Conservation (phyloP, 805 yeast genomes). For the Saccharomycopsis babjevae region DNA sequence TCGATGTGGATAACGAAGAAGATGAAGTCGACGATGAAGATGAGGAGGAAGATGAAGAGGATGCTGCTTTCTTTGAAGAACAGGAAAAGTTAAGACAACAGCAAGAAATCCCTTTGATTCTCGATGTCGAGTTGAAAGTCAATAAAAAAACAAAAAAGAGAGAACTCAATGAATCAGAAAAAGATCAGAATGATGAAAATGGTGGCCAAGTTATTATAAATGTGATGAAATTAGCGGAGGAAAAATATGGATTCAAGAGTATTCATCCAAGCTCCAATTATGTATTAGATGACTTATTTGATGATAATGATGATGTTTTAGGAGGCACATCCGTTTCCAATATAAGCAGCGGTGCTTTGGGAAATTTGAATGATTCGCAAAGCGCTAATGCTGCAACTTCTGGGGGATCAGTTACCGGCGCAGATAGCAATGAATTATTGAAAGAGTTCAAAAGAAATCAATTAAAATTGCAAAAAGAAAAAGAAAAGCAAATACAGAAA, state of each 20-base stretch:
- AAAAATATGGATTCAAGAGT: conserved; percentile 70
- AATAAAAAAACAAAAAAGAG: conserved; percentile 42
- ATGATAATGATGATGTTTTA: conserved; percentile 30
- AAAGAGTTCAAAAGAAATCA: conserved; percentile 19
- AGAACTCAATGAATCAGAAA: background rate
- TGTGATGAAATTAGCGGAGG: conserved; percentile 65
- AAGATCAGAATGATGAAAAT: conserved; percentile 1
- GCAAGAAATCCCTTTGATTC: conserved; percentile 41
- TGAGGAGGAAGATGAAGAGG: conserved; percentile 16
- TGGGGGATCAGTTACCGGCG: background rate
- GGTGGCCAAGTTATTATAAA: conserved; percentile 50
- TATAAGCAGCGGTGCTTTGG: background rate
- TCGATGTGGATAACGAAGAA: conserved; percentile 10
- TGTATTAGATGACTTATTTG: conserved; percentile 43
- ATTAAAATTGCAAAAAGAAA: conserved; percentile 29
- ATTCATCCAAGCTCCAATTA: conserved; percentile 59
- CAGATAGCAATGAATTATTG: conserved; percentile 14
- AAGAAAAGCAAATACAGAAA: conserved; percentile 29
- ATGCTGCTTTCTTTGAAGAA: conserved; percentile 10
- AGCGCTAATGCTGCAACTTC: background rate
- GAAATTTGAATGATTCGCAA: background rate
- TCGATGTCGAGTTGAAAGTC: conserved; percentile 42
- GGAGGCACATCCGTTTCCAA: background rate
- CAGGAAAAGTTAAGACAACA: conserved; percentile 9
- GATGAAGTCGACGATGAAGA: conserved; percentile 13